Evolutionary conservation across 306 rosid species (phyloP).

Genomic region (Vachellia pachyceras): DNA sequence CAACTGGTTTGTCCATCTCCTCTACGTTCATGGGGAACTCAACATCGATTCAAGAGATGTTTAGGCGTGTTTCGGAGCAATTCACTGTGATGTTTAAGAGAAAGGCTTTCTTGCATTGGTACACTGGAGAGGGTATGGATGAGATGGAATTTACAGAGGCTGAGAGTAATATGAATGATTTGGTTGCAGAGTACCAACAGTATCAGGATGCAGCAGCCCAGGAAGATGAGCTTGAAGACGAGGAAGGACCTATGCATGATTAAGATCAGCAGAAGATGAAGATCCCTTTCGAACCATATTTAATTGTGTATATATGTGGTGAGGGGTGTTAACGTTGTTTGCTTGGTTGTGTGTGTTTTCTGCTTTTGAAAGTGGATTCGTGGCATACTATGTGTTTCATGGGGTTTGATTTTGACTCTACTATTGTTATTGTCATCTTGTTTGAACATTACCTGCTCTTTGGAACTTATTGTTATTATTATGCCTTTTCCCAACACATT

Average conservation of each 20-base stretch:
- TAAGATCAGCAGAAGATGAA: conserved; percentile 2
- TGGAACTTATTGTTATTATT: background rate
- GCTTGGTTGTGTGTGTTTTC: conserved; percentile 6
- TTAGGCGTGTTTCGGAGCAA: conserved; percentile 77
- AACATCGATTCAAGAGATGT: conserved; percentile 79
- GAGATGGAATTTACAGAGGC: conserved; percentile 91
- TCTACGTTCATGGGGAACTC: conserved; percentile 85
- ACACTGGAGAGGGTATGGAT: conserved; percentile 83
- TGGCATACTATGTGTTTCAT: background rate
- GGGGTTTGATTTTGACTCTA: background rate
- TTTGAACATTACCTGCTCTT: background rate
- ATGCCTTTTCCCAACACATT: background rate
- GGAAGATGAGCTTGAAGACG: conserved; percentile 51
- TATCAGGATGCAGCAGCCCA: conserved; percentile 64
- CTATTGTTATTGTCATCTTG: background rate
- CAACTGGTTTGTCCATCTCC: conserved; percentile 76
- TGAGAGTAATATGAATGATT: conserved; percentile 80
- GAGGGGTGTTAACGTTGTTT: background rate
- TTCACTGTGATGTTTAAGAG: conserved; percentile 83
- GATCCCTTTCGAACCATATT: background rate
- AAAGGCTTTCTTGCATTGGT: conserved; percentile 88
- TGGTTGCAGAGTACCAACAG: conserved; percentile 82
- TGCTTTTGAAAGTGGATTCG: background rate
- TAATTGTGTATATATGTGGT: no score
- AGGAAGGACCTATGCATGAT: conserved; percentile 12